Conservation (phyloP, 805 yeast species). For the Lipomyces spencermartinsiae region DNA sequence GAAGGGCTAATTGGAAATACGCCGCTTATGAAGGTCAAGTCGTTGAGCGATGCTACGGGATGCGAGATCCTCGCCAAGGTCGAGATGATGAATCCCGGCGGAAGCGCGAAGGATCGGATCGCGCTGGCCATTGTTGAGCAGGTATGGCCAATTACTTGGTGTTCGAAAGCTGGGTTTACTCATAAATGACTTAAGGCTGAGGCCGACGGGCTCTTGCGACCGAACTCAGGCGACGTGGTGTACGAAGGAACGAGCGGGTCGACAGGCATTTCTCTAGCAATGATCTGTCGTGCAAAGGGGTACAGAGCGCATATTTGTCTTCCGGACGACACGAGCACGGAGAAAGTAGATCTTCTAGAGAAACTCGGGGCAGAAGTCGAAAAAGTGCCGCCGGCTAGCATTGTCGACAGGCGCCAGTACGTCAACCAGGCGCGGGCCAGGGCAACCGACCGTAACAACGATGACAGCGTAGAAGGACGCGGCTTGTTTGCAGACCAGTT, state of each 20-base stretch:
- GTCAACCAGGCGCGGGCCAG: slow-evolving; percentile 82
- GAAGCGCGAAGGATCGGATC: slow-evolving; percentile 93
- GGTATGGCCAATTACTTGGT: slow-evolving; percentile 45
- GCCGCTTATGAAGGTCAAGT: slow-evolving; percentile 75
- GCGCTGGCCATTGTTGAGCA: slow-evolving; percentile 81
- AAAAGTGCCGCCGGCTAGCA: slow-evolving; percentile 91
- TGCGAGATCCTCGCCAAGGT: slow-evolving; percentile 85
- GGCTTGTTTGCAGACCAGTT: slow-evolving; percentile 96
- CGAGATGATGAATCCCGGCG: slow-evolving; percentile 89
- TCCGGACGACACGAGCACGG: slow-evolving; percentile 91
- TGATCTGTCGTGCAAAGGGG: slow-evolving; percentile 87
- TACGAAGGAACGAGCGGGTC: slow-evolving; percentile 98
- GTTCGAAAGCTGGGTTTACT: slow-evolving; percentile 48
- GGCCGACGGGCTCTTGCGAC: slow-evolving; percentile 59
- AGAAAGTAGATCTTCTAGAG: slow-evolving; percentile 73
- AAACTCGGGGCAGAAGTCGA: slow-evolving; percentile 83
- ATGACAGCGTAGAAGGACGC: slow-evolving; percentile 46
- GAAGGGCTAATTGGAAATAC: slow-evolving; percentile 89
- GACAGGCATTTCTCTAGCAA: slow-evolving; percentile 92
- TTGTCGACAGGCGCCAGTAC: slow-evolving; percentile 91
- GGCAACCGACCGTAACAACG: slow-evolving; percentile 55
- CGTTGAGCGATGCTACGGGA: slow-evolving; percentile 75
- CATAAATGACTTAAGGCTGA: slow-evolving; percentile 61
- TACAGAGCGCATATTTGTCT: slow-evolving; percentile 90
- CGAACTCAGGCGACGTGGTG: slow-evolving; percentile 71